These are phyloP conservation scores for Edaphochlamys debaryana DNA, from an alignment of 139 green algal genomes.

Conservation along the genomic window DNA sequence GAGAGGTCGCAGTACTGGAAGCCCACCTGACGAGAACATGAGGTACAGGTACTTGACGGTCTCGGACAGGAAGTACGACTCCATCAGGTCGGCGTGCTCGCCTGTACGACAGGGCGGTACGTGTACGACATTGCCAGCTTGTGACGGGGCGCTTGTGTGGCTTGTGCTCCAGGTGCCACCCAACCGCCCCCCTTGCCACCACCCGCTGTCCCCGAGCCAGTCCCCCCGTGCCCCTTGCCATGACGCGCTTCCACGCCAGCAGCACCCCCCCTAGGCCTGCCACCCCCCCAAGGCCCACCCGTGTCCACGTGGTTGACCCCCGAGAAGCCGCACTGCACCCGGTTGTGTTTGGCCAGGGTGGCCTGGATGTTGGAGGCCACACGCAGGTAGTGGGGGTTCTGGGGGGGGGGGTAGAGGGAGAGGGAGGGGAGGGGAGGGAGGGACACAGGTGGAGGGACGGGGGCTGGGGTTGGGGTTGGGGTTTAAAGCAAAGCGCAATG, in stretches of 20 bases:
- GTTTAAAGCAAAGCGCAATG: too few relatives aligned
- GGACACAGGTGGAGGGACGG: neutral
- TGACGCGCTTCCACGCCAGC: too few relatives aligned
- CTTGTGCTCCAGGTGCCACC: too few relatives aligned
- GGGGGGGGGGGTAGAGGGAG: neutral
- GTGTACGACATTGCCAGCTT: too few relatives aligned
- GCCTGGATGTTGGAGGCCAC: constrained; percentile 51
- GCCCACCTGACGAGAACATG: constrained; percentile 63
- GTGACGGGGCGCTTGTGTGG: too few relatives aligned
- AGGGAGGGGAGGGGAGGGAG: too few relatives aligned
- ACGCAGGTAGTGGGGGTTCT: constrained; percentile 54
- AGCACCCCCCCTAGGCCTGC: too few relatives aligned
- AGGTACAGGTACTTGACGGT: constrained; percentile 85
- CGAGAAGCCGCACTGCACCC: constrained; percentile 73
- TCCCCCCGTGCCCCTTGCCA: too few relatives aligned
- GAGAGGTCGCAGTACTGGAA: too few relatives aligned
- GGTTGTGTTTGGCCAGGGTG: constrained; percentile 52
- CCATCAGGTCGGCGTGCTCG: constrained; percentile 85
- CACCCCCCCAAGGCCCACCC: constrained; percentile 44
- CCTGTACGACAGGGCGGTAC: constrained; percentile 40
- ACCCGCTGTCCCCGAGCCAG: too few relatives aligned
- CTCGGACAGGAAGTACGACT: constrained; percentile 93
- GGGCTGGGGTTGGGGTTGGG: neutral
- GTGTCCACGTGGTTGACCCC: constrained; percentile 70
- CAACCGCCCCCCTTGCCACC: too few relatives aligned